Evolutionary conservation across 2,329 filamentous ascomycete genomes (phyloP).

Genomic region (Alternaria rosae): DNA sequence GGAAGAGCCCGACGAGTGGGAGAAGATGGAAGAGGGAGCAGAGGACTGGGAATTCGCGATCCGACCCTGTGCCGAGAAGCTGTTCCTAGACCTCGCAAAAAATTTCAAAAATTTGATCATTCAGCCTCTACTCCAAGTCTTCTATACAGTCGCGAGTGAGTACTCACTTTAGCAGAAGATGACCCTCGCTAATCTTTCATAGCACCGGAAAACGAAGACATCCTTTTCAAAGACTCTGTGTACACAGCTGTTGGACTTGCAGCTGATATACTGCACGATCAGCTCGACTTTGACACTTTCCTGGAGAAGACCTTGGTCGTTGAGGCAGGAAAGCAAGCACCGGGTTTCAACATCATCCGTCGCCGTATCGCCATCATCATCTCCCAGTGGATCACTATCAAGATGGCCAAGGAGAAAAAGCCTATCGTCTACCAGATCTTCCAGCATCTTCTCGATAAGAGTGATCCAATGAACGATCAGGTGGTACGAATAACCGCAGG

Average conservation of each 20-base stretch:
- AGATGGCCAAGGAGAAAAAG: conserved; percentile 71
- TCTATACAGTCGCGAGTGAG: conserved; percentile 76
- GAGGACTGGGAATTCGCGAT: conserved; percentile 89
- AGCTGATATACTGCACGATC: conserved; percentile 74
- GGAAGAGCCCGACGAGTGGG: conserved; percentile 95
- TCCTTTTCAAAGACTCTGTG: conserved; percentile 89
- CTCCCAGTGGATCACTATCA: conserved; percentile 86
- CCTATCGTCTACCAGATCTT: conserved; percentile 87
- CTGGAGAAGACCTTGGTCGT: conserved; percentile 75
- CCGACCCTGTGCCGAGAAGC: conserved; percentile 88
- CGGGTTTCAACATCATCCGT: conserved; percentile 80
- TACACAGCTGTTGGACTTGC: conserved; percentile 92
- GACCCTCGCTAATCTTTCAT: conserved; percentile 23
- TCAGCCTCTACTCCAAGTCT: conserved; percentile 81
- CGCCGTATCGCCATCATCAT: conserved; percentile 88
- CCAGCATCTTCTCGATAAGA: conserved; percentile 79
- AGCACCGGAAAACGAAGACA: conserved; percentile 68
- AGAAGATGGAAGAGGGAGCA: conserved; percentile 84
- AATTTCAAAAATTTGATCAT: conserved; percentile 86
- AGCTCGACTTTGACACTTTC: conserved; percentile 85
- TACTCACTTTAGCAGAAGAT: conserved; percentile 12
- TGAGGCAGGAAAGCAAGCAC: conserved; percentile 75
- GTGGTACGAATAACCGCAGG: conserved; percentile 93
- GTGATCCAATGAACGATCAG: conserved; percentile 82
- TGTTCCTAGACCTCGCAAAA: conserved; percentile 89